Evolutionary conservation across 768 basidiomycete species (phyloP), one percentile per base, ranked within the genome.

Genomic region (Amanita muscaria): DNA sequence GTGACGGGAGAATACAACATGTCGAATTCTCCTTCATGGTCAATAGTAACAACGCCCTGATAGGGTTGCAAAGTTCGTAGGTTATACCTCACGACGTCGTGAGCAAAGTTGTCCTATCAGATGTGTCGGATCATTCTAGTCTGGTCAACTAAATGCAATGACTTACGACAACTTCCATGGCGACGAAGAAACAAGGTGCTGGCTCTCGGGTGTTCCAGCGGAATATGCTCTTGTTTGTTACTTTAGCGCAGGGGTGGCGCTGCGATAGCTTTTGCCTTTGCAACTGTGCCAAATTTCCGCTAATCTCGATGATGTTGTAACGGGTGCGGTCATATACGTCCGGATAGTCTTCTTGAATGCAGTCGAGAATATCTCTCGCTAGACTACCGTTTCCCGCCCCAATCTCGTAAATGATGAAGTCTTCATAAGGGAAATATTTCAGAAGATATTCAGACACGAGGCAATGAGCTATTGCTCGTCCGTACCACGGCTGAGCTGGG

Each of bases 341-440:
- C 0, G 91, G 91, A 56, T 93, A 80, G 32, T 79, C 68, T 37
- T 77, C 72, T 16, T 72, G 77, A 23, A 99, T 63, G 55, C 79
- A 88, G 59, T 88, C 74, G 46, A 99, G 80, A 42, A 96, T 80
- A 59, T 97, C 84, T 62, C 77, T 65, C 23, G 94, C 93, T 46
- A 99, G 73, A 1, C 94, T 94, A 10, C 96, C 96, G 56, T 99
- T 99, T 32, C 96, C 96, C 2, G 92, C 96, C 27, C 96, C 96
- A 54, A 99, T 85, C 63, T 99, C 96, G 68, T 97, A 98, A 42
- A 99, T 82, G 50, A 88, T 77, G 52, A 98, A 81, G 61, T 96
- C 92, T 64, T 96, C 85, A 58, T 97, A 94, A 1, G 94, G 94
- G 62, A 89, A 98, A 59, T 91, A 86, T 58, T 92, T 91, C 50